Conservation (phyloP, 2,329 filamentous ascomycete genomes). For the Diaporthe vexans region DNA sequence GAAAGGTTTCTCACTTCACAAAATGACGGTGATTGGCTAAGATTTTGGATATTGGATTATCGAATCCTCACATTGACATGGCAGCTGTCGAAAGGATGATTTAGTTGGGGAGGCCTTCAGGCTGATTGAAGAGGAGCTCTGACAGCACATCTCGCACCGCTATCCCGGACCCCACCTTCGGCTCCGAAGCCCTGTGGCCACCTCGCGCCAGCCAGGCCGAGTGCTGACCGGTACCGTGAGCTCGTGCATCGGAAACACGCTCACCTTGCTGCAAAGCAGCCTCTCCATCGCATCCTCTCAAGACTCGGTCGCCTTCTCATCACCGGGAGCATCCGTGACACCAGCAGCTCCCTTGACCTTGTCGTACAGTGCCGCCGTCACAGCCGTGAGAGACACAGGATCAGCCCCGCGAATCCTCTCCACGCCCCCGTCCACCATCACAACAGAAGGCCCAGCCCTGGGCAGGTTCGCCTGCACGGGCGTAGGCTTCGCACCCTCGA, state of each 20-base stretch:
- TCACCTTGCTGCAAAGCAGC: background rate
- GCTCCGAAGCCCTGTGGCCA: constrained; percentile 15
- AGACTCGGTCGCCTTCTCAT: constrained; percentile 5
- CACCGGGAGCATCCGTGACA: constrained; percentile 8
- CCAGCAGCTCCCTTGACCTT: constrained; percentile 31
- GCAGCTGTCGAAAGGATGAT: no score
- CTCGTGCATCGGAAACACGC: no score
- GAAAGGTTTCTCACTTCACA: background rate
- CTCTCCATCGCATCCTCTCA: background rate
- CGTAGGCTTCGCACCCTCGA: constrained; percentile 60
- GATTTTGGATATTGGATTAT: no score
- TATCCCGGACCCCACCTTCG: background rate
- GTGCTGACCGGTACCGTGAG: no score
- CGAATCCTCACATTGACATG: no score
- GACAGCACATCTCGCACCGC: background rate
- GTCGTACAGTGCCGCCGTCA: constrained; percentile 44
- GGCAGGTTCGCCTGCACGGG: constrained; percentile 49
- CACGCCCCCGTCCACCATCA: constrained; percentile 41
- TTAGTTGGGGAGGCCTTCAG: background rate
- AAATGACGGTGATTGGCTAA: no score
- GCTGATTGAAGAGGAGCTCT: background rate
- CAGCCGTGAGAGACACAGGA: constrained; percentile 48
- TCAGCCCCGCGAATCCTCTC: constrained; percentile 53
- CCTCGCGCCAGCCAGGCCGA: background rate
- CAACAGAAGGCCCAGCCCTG: constrained; percentile 36